A percentile compares a stretch with the other conserved stretches of the same genome.
Evolutionary conservation across 495 filamentous ascomycete species (phyloP).

Genomic region (Diplogelasinospora grovesii): DNA sequence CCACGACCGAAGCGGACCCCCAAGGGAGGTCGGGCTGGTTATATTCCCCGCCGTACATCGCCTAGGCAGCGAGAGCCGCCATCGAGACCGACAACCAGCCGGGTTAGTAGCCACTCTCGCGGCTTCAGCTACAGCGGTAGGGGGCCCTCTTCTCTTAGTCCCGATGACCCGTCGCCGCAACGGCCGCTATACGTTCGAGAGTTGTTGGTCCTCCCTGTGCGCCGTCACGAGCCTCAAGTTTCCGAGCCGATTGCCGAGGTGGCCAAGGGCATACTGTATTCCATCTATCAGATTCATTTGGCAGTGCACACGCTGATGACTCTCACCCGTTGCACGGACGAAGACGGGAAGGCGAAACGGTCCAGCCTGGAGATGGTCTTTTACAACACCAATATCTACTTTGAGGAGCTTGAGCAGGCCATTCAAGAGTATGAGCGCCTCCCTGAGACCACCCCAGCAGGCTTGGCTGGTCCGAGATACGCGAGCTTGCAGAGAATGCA

Average conservation of each 20-base stretch:
- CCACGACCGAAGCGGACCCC: no score
- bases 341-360: constrained; percentile 56
- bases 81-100: constrained; percentile 31
- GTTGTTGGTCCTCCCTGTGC: constrained; percentile 75
- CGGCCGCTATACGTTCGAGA: constrained; percentile 55
- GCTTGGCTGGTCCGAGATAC: constrained; percentile 43
- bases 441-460: no score
- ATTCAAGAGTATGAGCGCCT: constrained; percentile 56
- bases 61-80: no score
- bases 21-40: no score
- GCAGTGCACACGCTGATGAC: constrained; percentile 61
- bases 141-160: constrained; percentile 56
- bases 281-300: constrained; percentile 71
- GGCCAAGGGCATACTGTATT: constrained; percentile 76
- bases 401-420: constrained; percentile 65
- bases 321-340: no score
- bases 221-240: constrained; percentile 49
- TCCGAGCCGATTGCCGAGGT: constrained; percentile 62
- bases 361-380: constrained; percentile 69
- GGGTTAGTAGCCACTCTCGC: constrained; percentile 62
- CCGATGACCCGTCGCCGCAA: constrained; percentile 43
- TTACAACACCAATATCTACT: constrained; percentile 63
- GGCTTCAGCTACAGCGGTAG: constrained; percentile 60
- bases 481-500: constrained; percentile 55
- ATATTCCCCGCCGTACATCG: no score